phyloP scores from a whole-genome alignment of 345 rosid genomes.

The Crucihimalaya himalaica region DNA sequence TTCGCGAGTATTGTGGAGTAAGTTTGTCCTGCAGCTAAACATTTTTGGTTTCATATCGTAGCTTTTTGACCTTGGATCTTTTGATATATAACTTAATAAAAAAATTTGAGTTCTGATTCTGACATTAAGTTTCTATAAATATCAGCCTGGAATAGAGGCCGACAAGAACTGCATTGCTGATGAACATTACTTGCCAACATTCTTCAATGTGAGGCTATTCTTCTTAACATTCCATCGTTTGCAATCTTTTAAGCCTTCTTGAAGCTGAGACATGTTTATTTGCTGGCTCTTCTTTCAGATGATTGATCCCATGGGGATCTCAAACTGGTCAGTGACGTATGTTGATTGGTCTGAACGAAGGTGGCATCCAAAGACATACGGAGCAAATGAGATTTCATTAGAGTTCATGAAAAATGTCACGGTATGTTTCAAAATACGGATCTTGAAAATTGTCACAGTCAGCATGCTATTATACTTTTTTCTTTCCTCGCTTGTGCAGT shows the following conservation, averaged over 20 bases:
- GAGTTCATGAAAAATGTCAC: conserved; percentile 76
- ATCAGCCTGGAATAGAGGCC: conserved; percentile 93
- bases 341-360: conserved; percentile 99
- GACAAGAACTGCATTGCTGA: conserved; percentile 91
- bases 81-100: not conserved
- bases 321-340: conserved; percentile 90
- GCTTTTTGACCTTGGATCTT: not conserved
- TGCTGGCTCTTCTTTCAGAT: conserved; percentile 48
- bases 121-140: conserved; percentile 31
- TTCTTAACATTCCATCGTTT: not conserved
- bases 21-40: conserved; percentile 3
- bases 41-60: conserved; percentile 11
- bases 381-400: conserved; percentile 53
- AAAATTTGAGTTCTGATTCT: conserved; percentile 5
- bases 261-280: conserved; percentile 6
- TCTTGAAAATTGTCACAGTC: not conserved
- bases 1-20: conserved; percentile 88
- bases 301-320: conserved; percentile 86
- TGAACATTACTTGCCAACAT: conserved; percentile 94
- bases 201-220: conserved; percentile 58
- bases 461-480: not conserved
- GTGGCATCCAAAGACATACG: conserved; percentile 94
- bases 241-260: conserved; percentile 18
- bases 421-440: conserved; percentile 42
- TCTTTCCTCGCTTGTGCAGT: conserved; percentile 50